Base-by-base conservation (phyloP, 345 rosid species). In the Iberis pinnata region DNA sequence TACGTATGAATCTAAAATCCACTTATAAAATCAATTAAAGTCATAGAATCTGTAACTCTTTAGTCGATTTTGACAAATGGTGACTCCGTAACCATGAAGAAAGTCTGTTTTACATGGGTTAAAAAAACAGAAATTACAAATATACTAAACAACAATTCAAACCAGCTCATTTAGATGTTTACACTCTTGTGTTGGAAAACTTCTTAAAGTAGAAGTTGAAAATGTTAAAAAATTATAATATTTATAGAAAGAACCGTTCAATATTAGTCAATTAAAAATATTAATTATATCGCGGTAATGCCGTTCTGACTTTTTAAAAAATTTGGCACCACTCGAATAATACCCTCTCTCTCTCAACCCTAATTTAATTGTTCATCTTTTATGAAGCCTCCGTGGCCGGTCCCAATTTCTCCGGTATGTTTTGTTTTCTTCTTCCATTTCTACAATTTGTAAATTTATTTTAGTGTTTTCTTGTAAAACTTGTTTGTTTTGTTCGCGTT, bases 301-400 rank as follows among this genome's bases (percentile, higher is more conserved):
- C 56, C 63, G 38, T 64, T 64, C 46, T 24, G 5, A 16, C 1
- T 6, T 2, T 20, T 53, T 65, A 43, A 0, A 3, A 56, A 27
- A 5, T 60, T 44, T 13, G n/a, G n/a, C n/a, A 37, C 62, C 49
- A 66, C 60, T 50, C n/a, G n/a, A n/a, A 44, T 40, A 42, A 43
- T 42, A 54, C 52, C 64, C 47, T n/a, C 43, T 58, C 54, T 49
- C 35, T 18, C 64, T 51, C 41, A 62, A 56, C 56, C 63, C 49
- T 49, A 38, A 62, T 45, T 32, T 65, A 52, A 43, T 46, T 59
- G 9, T 39, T 63, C 60, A 49, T 64, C 67, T 58, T 72, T 60
- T 70, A 75, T 76, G 89, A 75, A 75, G 80, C 77, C 86, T 53
- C 94, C 82, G 25, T 74, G 81, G 79, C 58, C 8, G 32, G 43